Base-by-base conservation (phyloP, 164 flowering plant species). In the Paratinospora sagittata region DNA sequence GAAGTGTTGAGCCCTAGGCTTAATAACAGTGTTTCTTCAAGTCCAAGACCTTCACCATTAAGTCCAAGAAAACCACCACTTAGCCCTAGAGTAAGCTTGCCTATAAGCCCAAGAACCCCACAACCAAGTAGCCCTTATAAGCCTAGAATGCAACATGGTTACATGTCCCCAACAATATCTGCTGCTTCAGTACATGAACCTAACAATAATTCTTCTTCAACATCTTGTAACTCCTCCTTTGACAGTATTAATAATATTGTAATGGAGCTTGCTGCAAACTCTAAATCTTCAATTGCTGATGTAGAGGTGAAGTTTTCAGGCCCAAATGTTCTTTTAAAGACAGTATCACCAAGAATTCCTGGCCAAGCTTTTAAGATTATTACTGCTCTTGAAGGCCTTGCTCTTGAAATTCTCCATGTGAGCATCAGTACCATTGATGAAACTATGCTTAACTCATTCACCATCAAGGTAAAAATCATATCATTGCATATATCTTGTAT, bases 271-370 rank as follows among this genome's bases (percentile, higher is more conserved):
- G 84, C 84, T 0, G 96, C 95, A 0, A 89, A 85, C 75, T 89
- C 92, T 0, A 92, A 85, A 60, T 91, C 96, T 0, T 77, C 84
- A 0, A 39, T 87, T 47, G 99, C 95, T 11, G 87, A 93, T 3
- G 99, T 96, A 43, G 97, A 91, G 78, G 99, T 96, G 69, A 96
- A 93, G 80, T 88, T 91, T 63, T 84, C 90, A 0, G 95, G 97
- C 7, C 78, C 93, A 9, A 91, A 96, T 78, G 74, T 93, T 30
- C 70, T 91, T 19, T 73, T 96, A 41, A 93, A 93, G 80, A 96
- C 97, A 0, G 77, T 83, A 6, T 93, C 99, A 11, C 78, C 75
- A 24, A 72, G 81, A 69, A 88, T 89, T 64, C 88, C 91, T 0
- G 95, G 97, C 4, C 99, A 93, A 73, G 89, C 81, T 19, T 23